Base-by-base conservation (phyloP, 345 rosid genomes). In the Limnanthes douglasii region DNA sequence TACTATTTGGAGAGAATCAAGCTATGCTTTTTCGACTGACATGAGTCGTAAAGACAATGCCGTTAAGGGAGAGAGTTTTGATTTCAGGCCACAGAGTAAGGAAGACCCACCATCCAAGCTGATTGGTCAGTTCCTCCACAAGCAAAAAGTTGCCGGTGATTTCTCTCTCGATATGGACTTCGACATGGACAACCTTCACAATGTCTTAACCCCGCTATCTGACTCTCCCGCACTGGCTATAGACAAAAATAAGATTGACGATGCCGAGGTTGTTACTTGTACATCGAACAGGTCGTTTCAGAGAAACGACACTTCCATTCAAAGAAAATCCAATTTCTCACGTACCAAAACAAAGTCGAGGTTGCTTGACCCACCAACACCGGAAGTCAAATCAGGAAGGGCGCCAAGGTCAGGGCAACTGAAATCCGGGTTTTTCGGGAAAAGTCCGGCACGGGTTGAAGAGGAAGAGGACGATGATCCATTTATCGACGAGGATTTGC, bases 391-490 rank as follows among this genome's bases (percentile, higher is more conserved):
- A 45, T 68, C 84, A 0, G 69, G 55, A 16, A 61, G 50, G 35
- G 50, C 53, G 39, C 56, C 59, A 6, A 55, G 12, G 42, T 55
- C 70, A 20, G 66, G 57, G 8, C 32, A 43, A n/a, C 46, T 43
- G 1, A 59, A 43, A 55, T 58, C 83, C 11, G 96, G 77, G 31
- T 29, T 61, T 41, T n/a, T 59, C 1, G 66, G 74, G 18, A 57
- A 34, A 36, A 65, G 15, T 20, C 28, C 46, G n/a, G 50, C 17
- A 48, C 37, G 8, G 0, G 24, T 22, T 50, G 67, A 56, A n/a
- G 68, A 51, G 1, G 79, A 78, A 0, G 95, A 86, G 11, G 95
- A 88, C 23, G 85, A 78, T 5, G 95, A 88, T 42, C 75, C 76
- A 0, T 52, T 78, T 27, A 57, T 66, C 1, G 86, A 68, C 2